Percentiles rank a stretch among this genome's conserved stretches.
Conservation (phyloP, 176 grass and related monocot genomes). For the Triticum turgidum region DNA sequence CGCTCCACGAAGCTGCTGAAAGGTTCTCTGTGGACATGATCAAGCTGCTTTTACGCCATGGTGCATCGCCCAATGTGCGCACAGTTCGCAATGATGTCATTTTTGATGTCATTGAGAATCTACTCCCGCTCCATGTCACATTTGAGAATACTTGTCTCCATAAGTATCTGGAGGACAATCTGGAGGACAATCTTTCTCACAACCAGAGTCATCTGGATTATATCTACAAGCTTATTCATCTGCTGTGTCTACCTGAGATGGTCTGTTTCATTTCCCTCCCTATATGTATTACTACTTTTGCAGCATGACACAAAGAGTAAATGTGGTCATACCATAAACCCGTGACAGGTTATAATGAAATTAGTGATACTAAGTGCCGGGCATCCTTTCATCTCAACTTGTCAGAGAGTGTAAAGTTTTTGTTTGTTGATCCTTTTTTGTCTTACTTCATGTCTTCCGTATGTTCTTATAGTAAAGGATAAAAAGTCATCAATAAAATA, state of each 20-base stretch:
- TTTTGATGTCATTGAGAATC: background rate
- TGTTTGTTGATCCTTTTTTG: background rate
- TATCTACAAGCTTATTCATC: conserved; percentile 25
- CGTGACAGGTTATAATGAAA: background rate
- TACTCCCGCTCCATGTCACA: conserved; percentile 30
- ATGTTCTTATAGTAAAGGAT: background rate
- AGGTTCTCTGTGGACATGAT: conserved; percentile 32
- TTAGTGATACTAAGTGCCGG: background rate
- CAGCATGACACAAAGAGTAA: background rate
- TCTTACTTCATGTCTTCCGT: background rate
- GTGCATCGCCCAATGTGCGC: conserved; percentile 23
- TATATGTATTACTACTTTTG: background rate
- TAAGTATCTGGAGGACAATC: conserved; percentile 25
- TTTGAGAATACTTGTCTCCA: conserved; percentile 36
- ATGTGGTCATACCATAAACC: background rate
- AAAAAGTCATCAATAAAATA: background rate
- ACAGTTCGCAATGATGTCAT: background rate
- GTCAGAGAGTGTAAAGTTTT: background rate
- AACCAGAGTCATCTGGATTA: background rate
- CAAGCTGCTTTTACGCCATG: conserved; percentile 21
- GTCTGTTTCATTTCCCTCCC: background rate
- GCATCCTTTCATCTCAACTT: conserved; percentile 2
- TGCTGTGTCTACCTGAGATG: conserved; percentile 30
- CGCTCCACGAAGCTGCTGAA: conserved; percentile 31
- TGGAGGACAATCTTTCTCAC: background rate